phyloP scores from a whole-genome alignment of 768 basidiomycete genomes.

The Nidularia pulvinata region DNA sequence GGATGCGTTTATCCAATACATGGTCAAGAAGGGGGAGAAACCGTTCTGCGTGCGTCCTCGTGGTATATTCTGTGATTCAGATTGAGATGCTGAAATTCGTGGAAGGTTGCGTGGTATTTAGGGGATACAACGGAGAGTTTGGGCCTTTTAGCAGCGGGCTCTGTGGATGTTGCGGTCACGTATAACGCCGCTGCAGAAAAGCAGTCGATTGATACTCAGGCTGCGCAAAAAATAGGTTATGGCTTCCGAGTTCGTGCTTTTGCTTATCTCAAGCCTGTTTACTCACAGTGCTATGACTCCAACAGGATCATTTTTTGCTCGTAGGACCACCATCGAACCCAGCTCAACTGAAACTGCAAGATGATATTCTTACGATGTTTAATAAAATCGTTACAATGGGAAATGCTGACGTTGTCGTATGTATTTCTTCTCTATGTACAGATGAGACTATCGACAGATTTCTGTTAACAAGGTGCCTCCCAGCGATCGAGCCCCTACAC shows the following conservation, averaged over 20 bases:
- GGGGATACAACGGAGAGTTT: slow-evolving; percentile 57
- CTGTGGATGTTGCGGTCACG: slow-evolving; percentile 49
- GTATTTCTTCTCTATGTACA: slow-evolving; percentile 2
- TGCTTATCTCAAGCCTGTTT: no score
- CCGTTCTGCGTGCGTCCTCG: slow-evolving; percentile 28
- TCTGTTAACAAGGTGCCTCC: slow-evolving; percentile 17
- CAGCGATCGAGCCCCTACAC: slow-evolving; percentile 28
- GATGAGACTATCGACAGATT: background rate
- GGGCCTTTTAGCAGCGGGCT: slow-evolving; percentile 32
- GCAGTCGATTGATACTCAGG: slow-evolving; percentile 24
- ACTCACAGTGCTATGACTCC: background rate
- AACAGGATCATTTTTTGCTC: slow-evolving; percentile 52
- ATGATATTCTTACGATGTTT: slow-evolving; percentile 40
- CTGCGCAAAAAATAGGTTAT: slow-evolving; percentile 31
- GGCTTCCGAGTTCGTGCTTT: slow-evolving; percentile 39
- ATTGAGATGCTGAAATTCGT: background rate
- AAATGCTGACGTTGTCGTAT: slow-evolving; percentile 39
- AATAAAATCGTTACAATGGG: slow-evolving; percentile 43
- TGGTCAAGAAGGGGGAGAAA: slow-evolving; percentile 22
- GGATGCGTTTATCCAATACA: slow-evolving; percentile 39
- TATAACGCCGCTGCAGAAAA: slow-evolving; percentile 52
- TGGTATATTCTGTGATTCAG: background rate
- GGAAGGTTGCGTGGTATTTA: slow-evolving; percentile 54
- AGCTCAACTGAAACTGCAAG: slow-evolving; percentile 27
- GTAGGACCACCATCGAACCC: slow-evolving; percentile 49